phyloP scores from a whole-genome alignment of 2,329 filamentous ascomycete genomes.

The Teratosphaeria nubilosa region DNA sequence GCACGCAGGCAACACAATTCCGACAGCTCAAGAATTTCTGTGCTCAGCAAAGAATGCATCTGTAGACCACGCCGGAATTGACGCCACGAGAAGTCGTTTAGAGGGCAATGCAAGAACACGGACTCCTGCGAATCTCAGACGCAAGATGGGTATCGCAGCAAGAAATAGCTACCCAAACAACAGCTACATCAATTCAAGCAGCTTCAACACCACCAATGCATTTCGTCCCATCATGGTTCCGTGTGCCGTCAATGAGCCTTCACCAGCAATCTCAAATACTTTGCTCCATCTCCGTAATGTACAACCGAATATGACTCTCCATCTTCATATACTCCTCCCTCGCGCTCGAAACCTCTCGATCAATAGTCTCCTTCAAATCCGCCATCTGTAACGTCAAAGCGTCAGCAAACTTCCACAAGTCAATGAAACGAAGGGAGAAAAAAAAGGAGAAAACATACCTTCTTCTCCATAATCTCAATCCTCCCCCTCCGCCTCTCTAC shows the following conservation, averaged over 20 bases:
- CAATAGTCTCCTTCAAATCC: slow-evolving; percentile 94
- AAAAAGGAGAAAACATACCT: slow-evolving; percentile 48
- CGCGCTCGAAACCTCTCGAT: slow-evolving; percentile 81
- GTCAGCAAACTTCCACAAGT: slow-evolving; percentile 9
- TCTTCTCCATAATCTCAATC: slow-evolving; percentile 98
- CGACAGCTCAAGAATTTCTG: no score
- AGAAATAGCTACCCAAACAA: background rate
- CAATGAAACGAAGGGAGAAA: no score
- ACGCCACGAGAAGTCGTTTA: no score
- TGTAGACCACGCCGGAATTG: no score
- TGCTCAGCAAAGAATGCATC: no score
- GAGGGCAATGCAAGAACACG: no score
- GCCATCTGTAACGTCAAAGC: slow-evolving; percentile 58
- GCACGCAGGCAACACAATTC: background rate
- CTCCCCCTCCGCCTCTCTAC: slow-evolving; percentile 86
- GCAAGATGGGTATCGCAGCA: background rate
- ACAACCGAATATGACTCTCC: slow-evolving; percentile 92
- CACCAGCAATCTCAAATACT: slow-evolving; percentile 42
- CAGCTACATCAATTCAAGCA: background rate
- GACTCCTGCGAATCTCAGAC: no score
- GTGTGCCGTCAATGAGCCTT: no score
- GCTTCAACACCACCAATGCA: background rate
- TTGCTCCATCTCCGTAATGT: slow-evolving; percentile 99
- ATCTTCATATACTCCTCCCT: slow-evolving; percentile 95
- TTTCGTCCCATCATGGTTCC: background rate